Evolutionary conservation across 2,329 filamentous ascomycete species (phyloP), one percentile per base, ranked within the genome.

Genomic region (Trichoderma pleuroti): DNA sequence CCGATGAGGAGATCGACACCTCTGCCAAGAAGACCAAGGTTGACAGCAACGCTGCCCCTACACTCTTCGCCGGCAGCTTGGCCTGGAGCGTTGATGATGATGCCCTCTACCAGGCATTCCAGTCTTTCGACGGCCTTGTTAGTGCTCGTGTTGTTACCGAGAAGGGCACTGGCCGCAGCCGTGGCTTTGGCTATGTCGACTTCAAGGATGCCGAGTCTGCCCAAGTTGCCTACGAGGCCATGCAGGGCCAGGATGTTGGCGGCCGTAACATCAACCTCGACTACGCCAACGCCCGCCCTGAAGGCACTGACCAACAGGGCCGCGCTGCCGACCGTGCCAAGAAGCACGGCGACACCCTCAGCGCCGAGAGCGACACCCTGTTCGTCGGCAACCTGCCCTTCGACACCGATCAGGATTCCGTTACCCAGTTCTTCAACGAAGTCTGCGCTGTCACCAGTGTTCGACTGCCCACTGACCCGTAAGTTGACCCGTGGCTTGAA

Each of bases 101-200:
- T 74, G 89, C 88, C 83, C 90, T 98, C 74, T 86, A 88, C 75
- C 87, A 91, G 76, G 92, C 95, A 80, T 97, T 98, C 84, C 88
- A 94, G 84, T 83, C 88, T 73, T 95, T 91, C 77, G 91, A 91
- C 74, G 91, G 91, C 78, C 86, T 97, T 70, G 83, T 85, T 74
- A 87, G 89, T 76, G 91, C 90, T 74, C 91, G 93, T 76, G 90
- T 97, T 78, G 92, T 97, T 80, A 94, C 90, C 76, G 93, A 97
- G 84, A 91, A 91, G 81, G 89, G 91, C 70, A 88, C 86, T 78
- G 92, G 93, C 77, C 91, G 93, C 79, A 95, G 94, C 82, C 94
- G 94, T 84, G 94, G 93, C 75, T 97, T 97, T 81, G 94, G 94
- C 72, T 98, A 97, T 80, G 92, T 97, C 77, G 94, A 97, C 85